Conservation (phyloP, 306 rosid species). For the Trifolium fragiferum region DNA sequence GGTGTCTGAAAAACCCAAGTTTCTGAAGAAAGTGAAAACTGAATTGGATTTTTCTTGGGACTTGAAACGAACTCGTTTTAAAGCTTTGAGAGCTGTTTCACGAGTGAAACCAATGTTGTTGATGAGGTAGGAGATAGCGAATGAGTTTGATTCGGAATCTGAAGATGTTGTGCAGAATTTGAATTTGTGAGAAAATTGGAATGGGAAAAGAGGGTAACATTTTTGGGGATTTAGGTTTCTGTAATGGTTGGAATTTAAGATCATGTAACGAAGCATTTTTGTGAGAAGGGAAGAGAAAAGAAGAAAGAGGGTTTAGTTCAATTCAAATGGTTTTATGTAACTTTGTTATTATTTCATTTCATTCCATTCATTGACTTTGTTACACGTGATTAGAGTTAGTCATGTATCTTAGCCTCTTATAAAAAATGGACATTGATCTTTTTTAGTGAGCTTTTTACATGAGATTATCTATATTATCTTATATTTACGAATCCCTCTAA, state of each 20-base stretch:
- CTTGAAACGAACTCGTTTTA: slow-evolving; percentile 15
- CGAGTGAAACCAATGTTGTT: slow-evolving; percentile 44
- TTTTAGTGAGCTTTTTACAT: too few relatives aligned
- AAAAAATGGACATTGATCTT: too few relatives aligned
- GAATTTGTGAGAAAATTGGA: not conserved
- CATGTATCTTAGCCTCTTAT: too few relatives aligned
- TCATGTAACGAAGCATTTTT: not conserved
- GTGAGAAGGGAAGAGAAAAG: not conserved
- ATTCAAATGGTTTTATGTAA: too few relatives aligned
- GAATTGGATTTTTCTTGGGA: slow-evolving; percentile 9
- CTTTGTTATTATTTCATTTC: too few relatives aligned
- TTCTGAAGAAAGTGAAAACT: slow-evolving; percentile 10
- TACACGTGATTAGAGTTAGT: too few relatives aligned
- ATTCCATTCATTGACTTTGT: too few relatives aligned
- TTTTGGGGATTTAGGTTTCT: not conserved
- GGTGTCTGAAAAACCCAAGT: not conserved
- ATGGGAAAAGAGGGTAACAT: not conserved
- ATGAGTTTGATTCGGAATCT: not conserved
- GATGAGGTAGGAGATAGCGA: slow-evolving; percentile 48
- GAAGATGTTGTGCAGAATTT: slow-evolving; percentile 2
- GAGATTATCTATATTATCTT: too few relatives aligned
- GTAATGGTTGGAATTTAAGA: not conserved
- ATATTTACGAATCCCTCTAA: too few relatives aligned
- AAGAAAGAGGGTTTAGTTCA: too few relatives aligned
- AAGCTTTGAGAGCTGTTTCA: slow-evolving; percentile 42